Percentiles rank a stretch among this genome's conserved stretches.
These are phyloP conservation scores for Phytophthora aleatoria DNA, from an alignment of 352 stramenopile genomes.

Conservation along the genomic window DNA sequence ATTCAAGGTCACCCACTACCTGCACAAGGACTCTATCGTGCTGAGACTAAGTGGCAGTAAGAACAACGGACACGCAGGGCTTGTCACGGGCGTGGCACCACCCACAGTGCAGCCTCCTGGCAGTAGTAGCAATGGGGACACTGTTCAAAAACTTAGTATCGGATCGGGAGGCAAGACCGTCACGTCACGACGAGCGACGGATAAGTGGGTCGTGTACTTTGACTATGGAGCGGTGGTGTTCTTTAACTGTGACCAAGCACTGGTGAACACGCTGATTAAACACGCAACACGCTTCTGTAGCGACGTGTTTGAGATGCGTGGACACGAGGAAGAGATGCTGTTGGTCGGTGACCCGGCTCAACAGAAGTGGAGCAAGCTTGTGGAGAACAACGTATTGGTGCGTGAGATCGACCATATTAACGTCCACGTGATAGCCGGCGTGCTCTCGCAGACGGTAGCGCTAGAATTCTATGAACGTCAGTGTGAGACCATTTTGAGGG, in stretches of 20 bases:
- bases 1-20: conserved; percentile 81
- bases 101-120: conserved; percentile 11
- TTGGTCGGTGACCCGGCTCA: conserved; percentile 69
- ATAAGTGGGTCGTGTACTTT: conserved; percentile 94
- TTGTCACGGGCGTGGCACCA: conserved; percentile 45
- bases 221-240: conserved; percentile 93
- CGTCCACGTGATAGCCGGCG: conserved; percentile 93
- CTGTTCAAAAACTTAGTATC: conserved; percentile 51
- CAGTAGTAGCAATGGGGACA: conserved; percentile 33
- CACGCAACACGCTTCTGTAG: conserved; percentile 79
- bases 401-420: conserved; percentile 86
- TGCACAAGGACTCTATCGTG: conserved; percentile 86
- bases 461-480: conserved; percentile 96
- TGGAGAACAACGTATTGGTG: conserved; percentile 84
- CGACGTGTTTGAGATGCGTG: conserved; percentile 78
- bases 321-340: conserved; percentile 82
- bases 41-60: conserved; percentile 58
- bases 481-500: conserved; percentile 94
- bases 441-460: conserved; percentile 95
- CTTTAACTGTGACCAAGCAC: conserved; percentile 88
- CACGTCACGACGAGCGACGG: conserved; percentile 77
- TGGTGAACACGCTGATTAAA: conserved; percentile 76
- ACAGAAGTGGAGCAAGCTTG: conserved; percentile 80
- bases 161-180: conserved; percentile 49
- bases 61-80: conserved; percentile 30